Evolutionary conservation across 2,329 filamentous ascomycete genomes (phyloP).

Genomic region (Aspergillus ochraceoroseus): DNA sequence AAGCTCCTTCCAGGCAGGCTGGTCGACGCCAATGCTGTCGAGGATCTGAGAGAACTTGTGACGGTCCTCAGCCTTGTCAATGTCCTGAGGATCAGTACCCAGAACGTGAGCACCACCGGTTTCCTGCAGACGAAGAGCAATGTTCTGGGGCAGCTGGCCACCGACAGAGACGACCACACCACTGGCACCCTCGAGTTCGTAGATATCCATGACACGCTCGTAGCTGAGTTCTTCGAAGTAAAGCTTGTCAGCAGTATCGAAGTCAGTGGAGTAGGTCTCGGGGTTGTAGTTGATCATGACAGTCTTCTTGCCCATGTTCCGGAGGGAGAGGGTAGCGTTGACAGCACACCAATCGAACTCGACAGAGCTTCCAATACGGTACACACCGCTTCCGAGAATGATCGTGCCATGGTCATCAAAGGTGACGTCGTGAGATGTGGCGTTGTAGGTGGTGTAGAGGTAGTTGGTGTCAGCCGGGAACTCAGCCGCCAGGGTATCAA

Average conservation of each 20-base stretch:
- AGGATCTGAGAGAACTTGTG: conserved; percentile 98
- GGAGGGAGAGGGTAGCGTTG: conserved; percentile 76
- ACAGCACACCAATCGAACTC: conserved; percentile 99
- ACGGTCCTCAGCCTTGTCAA: conserved; percentile 95
- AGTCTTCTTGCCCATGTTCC: conserved; percentile 89
- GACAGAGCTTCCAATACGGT: conserved; percentile 94
- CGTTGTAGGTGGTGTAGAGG: conserved; percentile 97
- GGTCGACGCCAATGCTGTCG: conserved; percentile 93
- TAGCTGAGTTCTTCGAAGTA: conserved; percentile 98
- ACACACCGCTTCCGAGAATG: conserved; percentile 89
- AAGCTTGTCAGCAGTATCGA: conserved; percentile 80
- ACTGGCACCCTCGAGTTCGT: conserved; percentile 78
- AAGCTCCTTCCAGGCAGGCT: conserved; percentile 96
- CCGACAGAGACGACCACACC: conserved; percentile 95
- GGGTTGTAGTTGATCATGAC: conserved; percentile 95
- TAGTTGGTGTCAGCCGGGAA: conserved; percentile 95
- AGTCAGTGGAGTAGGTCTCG: conserved; percentile 78
- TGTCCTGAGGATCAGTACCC: conserved; percentile 87
- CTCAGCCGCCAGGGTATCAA: conserved; percentile 94
- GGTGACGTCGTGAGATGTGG: conserved; percentile 82
- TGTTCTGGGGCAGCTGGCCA: conserved; percentile 95
- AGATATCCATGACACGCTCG: conserved; percentile 98
- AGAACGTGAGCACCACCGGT: conserved; percentile 83
- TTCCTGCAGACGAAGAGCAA: conserved; percentile 89
- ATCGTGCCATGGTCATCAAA: conserved; percentile 90